phyloP scores from a whole-genome alignment of 1,284 basidiomycete genomes.

The Pascua sp. region DNA sequence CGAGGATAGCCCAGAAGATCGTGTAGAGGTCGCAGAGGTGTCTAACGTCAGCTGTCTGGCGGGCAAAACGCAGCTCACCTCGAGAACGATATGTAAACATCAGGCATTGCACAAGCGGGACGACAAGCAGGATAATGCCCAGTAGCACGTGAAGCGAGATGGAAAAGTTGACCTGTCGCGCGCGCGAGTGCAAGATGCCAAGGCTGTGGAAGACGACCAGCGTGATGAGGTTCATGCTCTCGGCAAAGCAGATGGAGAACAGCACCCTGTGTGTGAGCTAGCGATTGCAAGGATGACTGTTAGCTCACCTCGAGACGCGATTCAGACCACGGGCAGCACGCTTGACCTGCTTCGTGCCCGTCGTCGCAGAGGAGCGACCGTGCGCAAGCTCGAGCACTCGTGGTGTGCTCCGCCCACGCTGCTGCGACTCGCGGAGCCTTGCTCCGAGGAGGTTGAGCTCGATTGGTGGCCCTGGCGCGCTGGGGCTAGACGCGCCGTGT shows the following conservation, averaged over 20 bases:
- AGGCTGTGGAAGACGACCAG: slow-evolving; percentile 45
- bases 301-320: slow-evolving; percentile 32
- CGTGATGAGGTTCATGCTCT: slow-evolving; percentile 44
- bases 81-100: slow-evolving; percentile 46
- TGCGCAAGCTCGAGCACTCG: slow-evolving; percentile 34
- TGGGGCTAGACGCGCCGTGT: background rate
- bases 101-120: slow-evolving; percentile 47
- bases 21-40: slow-evolving; percentile 13
- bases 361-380: slow-evolving; percentile 1
- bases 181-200: slow-evolving; percentile 40
- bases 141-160: slow-evolving; percentile 45
- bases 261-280: slow-evolving; percentile 28
- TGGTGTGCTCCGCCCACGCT: slow-evolving; percentile 7
- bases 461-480: slow-evolving; percentile 5
- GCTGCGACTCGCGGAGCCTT: slow-evolving; percentile 23
- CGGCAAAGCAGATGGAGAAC: slow-evolving; percentile 47
- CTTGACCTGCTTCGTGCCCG: slow-evolving; percentile 26
- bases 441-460: slow-evolving; percentile 29
- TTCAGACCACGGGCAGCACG: slow-evolving; percentile 38
- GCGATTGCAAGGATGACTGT: too few relatives aligned
- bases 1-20: slow-evolving; percentile 14
- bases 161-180: slow-evolving; percentile 46
- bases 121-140: slow-evolving; percentile 38
- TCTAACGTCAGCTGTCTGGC: slow-evolving; percentile 1
- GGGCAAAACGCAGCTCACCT: slow-evolving; percentile 24